Conservation (phyloP, 2,329 filamentous ascomycete species). For the Aspergillus unguis region DNA sequence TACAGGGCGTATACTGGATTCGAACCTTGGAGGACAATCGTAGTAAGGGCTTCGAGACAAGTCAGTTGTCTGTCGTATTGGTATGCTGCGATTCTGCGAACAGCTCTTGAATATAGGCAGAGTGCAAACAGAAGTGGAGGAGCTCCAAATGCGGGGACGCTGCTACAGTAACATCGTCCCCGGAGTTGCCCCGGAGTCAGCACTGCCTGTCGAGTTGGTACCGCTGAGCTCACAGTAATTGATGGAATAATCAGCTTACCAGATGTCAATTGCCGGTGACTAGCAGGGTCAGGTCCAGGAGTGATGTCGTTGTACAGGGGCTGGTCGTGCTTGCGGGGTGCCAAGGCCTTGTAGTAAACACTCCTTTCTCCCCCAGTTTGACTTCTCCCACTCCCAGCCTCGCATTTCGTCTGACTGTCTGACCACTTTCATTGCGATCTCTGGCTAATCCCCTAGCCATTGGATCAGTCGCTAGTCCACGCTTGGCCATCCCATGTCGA, state of each 20-base stretch:
- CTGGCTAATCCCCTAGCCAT: neutral
- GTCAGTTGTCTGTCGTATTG: neutral
- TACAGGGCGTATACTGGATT: neutral
- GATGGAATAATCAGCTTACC: neutral
- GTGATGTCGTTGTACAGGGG: no score
- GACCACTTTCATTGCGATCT: neutral
- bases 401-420: neutral
- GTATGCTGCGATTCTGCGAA: neutral
- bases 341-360: no score
- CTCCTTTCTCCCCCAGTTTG: no score
- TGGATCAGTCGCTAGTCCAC: neutral
- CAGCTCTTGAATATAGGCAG: neutral
- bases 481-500: conserved; percentile 1
- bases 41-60: neutral
- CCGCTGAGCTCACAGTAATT: neutral
- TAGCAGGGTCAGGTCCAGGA: no score
- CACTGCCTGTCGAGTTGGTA: neutral
- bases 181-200: neutral
- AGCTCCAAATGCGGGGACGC: neutral
- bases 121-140: neutral
- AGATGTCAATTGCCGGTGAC: neutral
- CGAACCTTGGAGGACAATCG: neutral
- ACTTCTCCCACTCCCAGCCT: no score
- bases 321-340: no score
- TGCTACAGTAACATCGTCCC: conserved; percentile 2